Base-by-base conservation (phyloP, 371 early-diverging fungal genomes). In the Actinomortierella ambigua region DNA sequence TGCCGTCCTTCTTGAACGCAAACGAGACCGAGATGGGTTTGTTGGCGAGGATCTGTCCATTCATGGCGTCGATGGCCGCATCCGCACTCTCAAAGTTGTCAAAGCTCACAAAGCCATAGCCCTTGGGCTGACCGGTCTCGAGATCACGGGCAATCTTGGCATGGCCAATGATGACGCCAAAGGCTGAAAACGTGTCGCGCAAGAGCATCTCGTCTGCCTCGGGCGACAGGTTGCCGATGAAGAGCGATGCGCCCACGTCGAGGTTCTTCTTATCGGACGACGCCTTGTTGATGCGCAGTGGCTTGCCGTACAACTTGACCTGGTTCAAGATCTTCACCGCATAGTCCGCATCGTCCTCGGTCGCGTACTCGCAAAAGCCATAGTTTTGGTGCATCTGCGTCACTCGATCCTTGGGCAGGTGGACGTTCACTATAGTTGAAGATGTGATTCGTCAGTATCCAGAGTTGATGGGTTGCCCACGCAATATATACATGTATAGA, bases 1-100 rank as follows among this genome's bases (percentile, higher is more conserved):
- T 94, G 28, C 97, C 96, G 65, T 99, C 98, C 81, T 98, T 98
- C 79, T 98, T 98, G 73, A 95, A 93, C 1, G 98, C 98, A 79
- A 96, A 99, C 14, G 86, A 82, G 13, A 98, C 97, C 20, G 86
- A 85, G 63, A 99, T 90, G 34, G 93, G 90, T 66, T 95, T 95
- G 76, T 95, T 95, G 80, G 88, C 91, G 77, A 99, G 77, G 78
- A 89, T 97, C 78, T 98, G 98, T 9, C 96, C 95, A 68, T 99
- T 92, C 98, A 99, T 97, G 4, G 97, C 93, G 69, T 95, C 94
- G 55, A 99, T 92, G 0, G 99, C 99, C 4, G 91, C 89, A 84
- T 99, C 99, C 0, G 98, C 86, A 15, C 96, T 88, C 62, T 98
- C 98, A 77, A 98, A 99, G 64, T 89, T 92, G 68, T 95, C 94